These are phyloP conservation scores for Sclerotinia spermophila DNA, from an alignment of 2,329 filamentous ascomycete species.

Conservation along the genomic window DNA sequence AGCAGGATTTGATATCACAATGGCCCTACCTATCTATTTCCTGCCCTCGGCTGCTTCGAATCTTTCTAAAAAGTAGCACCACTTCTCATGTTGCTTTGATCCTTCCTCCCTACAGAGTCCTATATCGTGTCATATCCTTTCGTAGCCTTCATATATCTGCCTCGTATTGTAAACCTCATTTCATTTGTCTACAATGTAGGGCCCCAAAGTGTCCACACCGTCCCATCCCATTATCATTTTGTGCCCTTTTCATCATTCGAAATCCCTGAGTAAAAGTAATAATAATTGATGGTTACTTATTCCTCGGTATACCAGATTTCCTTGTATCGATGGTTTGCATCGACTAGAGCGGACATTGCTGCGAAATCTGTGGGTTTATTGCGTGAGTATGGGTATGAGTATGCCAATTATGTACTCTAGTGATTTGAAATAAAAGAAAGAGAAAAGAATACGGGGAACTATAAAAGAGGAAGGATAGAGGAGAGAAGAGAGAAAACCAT, in stretches of 20 bases:
- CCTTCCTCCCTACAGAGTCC: background rate
- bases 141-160: background rate
- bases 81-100: background rate
- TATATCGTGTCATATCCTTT: background rate
- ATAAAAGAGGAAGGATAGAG: no score
- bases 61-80: background rate
- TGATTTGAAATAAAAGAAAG: slow-evolving; percentile 10
- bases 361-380: slow-evolving; percentile 57
- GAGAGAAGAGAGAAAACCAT: slow-evolving; percentile 40
- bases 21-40: background rate
- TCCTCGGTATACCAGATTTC: slow-evolving; percentile 64
- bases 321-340: slow-evolving; percentile 77
- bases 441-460: background rate
- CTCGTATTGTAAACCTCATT: background rate
- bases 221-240: background rate
- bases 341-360: slow-evolving; percentile 74
- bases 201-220: no score
- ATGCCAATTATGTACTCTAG: background rate
- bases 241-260: no score
- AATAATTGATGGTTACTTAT: background rate
- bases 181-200: background rate
- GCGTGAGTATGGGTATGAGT: background rate
- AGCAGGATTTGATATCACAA: background rate
- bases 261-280: background rate
- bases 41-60: no score